Base-by-base conservation (phyloP, 495 filamentous ascomycete species). In the Glarea lozoyensis region DNA sequence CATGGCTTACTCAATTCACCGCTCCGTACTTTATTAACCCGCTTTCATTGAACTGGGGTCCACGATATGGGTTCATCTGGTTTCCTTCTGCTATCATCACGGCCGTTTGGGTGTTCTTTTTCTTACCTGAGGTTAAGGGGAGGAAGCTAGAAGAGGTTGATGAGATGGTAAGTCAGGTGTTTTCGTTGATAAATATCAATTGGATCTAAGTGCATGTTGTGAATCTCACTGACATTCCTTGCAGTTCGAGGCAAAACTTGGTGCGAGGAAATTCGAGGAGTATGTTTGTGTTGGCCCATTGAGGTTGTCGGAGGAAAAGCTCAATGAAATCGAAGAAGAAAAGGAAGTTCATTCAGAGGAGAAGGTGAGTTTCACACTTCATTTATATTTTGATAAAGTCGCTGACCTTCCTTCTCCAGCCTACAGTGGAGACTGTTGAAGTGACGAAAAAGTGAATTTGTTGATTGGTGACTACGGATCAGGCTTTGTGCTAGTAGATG, bases 1-100 rank as follows among this genome's bases (percentile, higher is more conserved):
- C 68, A n/a, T 75, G 75, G 75, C 56, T 78, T 31, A 69, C 68
- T 1, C 73, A 68, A 2, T 78, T 78, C 43, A 75, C 72, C 0
- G 70, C 73, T 4, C 67, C 75, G 10, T 78, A 80, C 49, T 78
- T 80, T 45, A 78, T 80, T 57, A 79, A 78, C 41, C 73, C 74
- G 0, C 55, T 57, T 17, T 55, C 67, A 10, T 46, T 80, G n/a
- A 66, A 72, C 46, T 80, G 74, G 74, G 75, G 44, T 19, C 35
- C 35, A n/a, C 35, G 35, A 37, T 37, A 37, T 21, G 35, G 35
- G 4, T 79, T 75, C 53, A 78, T 77, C 38, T 69, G 66, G 66
- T 56, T 63, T 2, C 68, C 65, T 4, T 55, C 55, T 4, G 68
- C 59, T 44, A 36, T 62, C 13, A 13, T 64, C 31, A 59, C 68